These are phyloP conservation scores for Apiotrichum veenhuisii DNA, from an alignment of 1,284 basidiomycete species.

Conservation along the genomic window DNA sequence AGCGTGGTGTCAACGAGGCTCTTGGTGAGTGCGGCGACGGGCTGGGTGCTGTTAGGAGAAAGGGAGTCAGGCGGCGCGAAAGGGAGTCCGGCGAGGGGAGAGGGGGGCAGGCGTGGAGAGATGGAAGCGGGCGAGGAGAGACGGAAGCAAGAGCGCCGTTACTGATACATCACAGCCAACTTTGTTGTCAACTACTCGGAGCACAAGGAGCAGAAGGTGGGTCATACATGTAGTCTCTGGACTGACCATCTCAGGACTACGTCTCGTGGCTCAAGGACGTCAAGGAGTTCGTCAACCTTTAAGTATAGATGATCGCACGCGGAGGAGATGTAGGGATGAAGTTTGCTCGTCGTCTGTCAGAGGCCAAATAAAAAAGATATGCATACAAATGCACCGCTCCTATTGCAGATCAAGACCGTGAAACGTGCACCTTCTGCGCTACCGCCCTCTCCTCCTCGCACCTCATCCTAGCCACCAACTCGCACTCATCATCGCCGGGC, in stretches of 20 bases:
- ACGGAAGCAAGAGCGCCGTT: no score
- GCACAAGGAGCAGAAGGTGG: conserved; percentile 76
- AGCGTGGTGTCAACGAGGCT: conserved; percentile 79
- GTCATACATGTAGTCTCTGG: no score
- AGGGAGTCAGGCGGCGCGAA: no score
- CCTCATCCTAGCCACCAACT: not conserved
- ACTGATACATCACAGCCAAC: no score
- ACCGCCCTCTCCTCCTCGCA: not conserved
- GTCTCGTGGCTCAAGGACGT: conserved; percentile 81
- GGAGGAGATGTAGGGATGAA: not conserved
- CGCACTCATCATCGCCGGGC: not conserved
- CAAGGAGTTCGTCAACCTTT: conserved; percentile 71
- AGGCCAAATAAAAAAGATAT: not conserved
- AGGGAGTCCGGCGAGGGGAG: no score
- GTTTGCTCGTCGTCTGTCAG: not conserved
- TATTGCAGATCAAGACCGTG: not conserved
- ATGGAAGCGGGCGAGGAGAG: no score
- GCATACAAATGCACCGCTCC: conserved; percentile 15
- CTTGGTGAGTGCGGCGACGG: conserved; percentile 54
- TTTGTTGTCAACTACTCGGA: conserved; percentile 83
- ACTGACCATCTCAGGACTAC: conserved; percentile 59
- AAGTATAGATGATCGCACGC: no score
- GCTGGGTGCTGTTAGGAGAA: not conserved
- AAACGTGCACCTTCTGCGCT: not conserved
- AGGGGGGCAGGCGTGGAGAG: no score